Evolutionary conservation across 164 flowering plant genomes (phyloP).

Genomic region (Cinnamomum micranthum): DNA sequence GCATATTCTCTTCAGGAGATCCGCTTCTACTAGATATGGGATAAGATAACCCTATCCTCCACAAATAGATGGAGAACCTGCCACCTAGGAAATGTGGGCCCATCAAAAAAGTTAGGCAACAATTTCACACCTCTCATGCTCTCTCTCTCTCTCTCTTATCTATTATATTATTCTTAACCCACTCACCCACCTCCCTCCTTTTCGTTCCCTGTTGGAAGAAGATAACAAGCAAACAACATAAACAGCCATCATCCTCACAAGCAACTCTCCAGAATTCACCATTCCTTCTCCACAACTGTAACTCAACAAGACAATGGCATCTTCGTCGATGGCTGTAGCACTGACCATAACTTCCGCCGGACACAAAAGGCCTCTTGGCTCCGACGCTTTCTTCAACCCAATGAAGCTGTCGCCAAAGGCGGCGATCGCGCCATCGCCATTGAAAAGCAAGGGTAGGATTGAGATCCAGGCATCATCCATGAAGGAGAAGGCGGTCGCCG

Average conservation of each 20-base stretch:
- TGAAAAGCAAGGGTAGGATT: constrained; percentile 29
- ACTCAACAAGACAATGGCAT: constrained; percentile 39
- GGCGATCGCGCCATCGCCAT: background rate
- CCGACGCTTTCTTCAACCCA: constrained; percentile 48
- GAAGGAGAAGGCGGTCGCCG: constrained; percentile 66
- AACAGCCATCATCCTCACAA: background rate
- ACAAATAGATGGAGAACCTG: constrained; percentile 11
- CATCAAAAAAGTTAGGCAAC: background rate
- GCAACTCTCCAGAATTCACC: background rate
- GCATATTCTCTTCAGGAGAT: too few relatives aligned
- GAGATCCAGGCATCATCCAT: constrained; percentile 41
- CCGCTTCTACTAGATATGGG: too few relatives aligned
- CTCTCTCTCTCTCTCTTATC: too few relatives aligned
- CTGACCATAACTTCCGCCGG: constrained; percentile 38
- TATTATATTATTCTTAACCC: background rate
- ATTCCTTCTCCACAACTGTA: background rate
- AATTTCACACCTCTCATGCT: constrained; percentile 23
- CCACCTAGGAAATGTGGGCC: constrained; percentile 23
- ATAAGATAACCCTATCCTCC: constrained; percentile 31
- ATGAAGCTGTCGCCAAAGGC: constrained; percentile 28
- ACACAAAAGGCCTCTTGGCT: constrained; percentile 31
- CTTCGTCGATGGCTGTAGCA: constrained; percentile 54
- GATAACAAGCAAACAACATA: background rate
- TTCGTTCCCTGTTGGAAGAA: background rate
- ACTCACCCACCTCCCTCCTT: background rate